A percentile compares a stretch with the other conserved stretches of the same genome.
Conservation (phyloP, 805 yeast species). For the Lipomyces sp. region DNA sequence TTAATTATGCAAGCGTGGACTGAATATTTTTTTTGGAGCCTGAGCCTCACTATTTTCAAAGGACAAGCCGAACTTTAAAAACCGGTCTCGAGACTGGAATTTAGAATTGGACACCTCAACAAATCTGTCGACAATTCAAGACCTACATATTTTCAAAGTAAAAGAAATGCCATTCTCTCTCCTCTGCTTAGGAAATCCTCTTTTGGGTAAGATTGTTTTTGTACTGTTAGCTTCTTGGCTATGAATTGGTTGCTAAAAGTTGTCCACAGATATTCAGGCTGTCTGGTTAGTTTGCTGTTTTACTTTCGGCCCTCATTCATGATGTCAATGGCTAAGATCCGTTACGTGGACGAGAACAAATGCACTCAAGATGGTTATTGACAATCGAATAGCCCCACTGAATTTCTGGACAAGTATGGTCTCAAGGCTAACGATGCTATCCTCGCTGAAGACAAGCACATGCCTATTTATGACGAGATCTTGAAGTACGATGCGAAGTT, state of each 20-base stretch:
- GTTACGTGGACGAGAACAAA: not conserved
- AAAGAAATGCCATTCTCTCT: conserved; percentile 32
- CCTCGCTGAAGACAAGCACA: conserved; percentile 78
- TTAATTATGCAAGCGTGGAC: not conserved
- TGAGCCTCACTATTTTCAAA: no score
- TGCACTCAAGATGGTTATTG: not conserved
- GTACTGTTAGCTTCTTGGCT: not conserved
- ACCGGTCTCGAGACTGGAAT: not conserved
- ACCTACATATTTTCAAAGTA: not conserved
- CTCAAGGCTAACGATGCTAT: conserved; percentile 94
- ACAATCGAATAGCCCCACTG: conserved; percentile 21
- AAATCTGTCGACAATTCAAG: not conserved
- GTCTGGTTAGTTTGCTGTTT: conserved; percentile 25
- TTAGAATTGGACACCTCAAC: not conserved
- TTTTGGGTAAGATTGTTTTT: conserved; percentile 32
- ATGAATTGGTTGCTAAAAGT: conserved; percentile 8
- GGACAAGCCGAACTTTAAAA: not conserved
- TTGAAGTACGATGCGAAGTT: conserved; percentile 62
- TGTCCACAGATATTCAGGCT: conserved; percentile 37
- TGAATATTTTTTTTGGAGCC: no score
- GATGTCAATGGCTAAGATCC: not conserved
- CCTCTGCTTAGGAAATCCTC: conserved; percentile 39
- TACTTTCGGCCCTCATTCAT: no score
- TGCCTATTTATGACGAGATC: conserved; percentile 84
- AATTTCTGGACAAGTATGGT: conserved; percentile 69